Percentiles rank a stretch among this genome's conserved stretches.
Evolutionary conservation across 192 early-diverging fungal species (phyloP).

Genomic region (Linnemannia exigua): DNA sequence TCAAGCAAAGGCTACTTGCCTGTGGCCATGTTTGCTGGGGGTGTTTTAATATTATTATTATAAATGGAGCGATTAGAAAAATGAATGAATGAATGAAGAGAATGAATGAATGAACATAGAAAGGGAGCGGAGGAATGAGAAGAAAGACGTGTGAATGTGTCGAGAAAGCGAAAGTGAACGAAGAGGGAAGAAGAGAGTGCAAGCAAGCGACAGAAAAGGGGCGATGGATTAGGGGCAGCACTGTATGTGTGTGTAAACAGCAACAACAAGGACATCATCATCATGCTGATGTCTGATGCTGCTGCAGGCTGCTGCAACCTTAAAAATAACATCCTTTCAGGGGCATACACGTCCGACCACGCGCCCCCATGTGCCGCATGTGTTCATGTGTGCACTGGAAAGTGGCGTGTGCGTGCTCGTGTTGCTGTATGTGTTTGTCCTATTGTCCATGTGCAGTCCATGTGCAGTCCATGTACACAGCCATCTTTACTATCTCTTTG

Average conservation of each 20-base stretch:
- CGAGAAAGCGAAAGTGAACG: not conserved
- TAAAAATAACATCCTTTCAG: too few relatives aligned
- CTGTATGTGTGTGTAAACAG: too few relatives aligned
- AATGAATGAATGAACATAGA: not conserved
- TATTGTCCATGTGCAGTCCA: too few relatives aligned
- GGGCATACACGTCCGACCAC: too few relatives aligned
- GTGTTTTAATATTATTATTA: not conserved
- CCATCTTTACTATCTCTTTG: not conserved
- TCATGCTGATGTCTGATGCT: too few relatives aligned
- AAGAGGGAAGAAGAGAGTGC: conserved; percentile 5
- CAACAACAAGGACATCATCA: too few relatives aligned
- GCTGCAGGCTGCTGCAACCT: too few relatives aligned
- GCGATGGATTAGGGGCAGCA: not conserved
- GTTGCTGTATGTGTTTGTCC: too few relatives aligned
- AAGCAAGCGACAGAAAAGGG: not conserved
- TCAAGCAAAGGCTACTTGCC: too few relatives aligned
- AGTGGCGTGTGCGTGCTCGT: not conserved
- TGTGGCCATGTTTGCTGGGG: not conserved
- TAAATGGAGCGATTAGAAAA: not conserved
- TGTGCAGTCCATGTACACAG: not conserved
- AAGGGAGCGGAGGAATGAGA: not conserved
- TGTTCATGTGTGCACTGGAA: not conserved
- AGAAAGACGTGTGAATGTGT: not conserved
- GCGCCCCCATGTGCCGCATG: too few relatives aligned
- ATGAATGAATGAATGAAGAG: conserved; percentile 1